Percentiles rank a stretch among this genome's conserved stretches.
Conservation (phyloP, 345 rosid species). For the Eucalyptus curtisii region DNA sequence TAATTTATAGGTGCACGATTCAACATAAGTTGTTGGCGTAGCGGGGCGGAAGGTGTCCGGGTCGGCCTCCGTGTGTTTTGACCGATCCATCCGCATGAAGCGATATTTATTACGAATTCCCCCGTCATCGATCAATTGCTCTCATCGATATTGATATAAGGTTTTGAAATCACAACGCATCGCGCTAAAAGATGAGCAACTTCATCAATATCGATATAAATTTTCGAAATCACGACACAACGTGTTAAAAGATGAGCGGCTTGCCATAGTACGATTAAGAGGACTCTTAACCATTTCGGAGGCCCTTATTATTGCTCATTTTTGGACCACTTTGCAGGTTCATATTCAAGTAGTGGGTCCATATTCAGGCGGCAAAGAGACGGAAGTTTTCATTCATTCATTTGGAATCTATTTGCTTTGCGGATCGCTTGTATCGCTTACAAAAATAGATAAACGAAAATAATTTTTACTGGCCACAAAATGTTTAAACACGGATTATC, state of each 20-base stretch:
- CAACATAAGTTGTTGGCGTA: not conserved
- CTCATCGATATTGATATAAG: not conserved
- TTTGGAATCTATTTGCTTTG: not conserved
- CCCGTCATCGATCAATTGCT: not conserved
- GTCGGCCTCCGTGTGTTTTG: not conserved
- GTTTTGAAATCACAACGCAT: not conserved
- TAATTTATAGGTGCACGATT: no score
- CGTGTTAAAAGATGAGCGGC: not conserved
- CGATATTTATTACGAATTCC: not conserved
- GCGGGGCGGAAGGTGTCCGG: not conserved
- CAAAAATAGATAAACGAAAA: not conserved
- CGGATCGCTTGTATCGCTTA: not conserved
- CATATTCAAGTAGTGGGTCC: no score
- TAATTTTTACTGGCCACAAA: fast-evolving
- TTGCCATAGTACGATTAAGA: not conserved
- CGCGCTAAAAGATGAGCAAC: not conserved
- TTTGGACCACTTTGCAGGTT: not conserved
- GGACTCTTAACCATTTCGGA: not conserved
- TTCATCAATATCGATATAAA: not conserved
- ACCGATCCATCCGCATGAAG: not conserved
- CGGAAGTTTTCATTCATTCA: not conserved
- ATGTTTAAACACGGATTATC: fast-evolving
- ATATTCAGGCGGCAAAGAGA: not conserved
- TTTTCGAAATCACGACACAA: not conserved
- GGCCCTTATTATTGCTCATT: not conserved